Evolutionary conservation across 495 filamentous ascomycete genomes (phyloP).

Genomic region (Trichoderma virens): DNA sequence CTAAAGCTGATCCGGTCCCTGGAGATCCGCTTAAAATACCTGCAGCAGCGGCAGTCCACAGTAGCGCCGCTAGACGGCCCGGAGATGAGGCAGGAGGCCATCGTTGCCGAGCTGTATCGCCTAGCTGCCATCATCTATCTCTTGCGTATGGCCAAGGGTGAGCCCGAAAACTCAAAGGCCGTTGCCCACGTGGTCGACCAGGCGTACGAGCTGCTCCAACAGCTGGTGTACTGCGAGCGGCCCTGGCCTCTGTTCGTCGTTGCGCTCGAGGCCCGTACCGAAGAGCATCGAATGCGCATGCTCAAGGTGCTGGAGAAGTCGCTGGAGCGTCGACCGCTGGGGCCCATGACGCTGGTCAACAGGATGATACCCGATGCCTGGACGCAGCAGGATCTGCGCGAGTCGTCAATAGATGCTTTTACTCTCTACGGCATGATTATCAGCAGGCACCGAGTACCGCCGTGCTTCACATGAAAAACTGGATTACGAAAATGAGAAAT

Average conservation of each 20-base stretch:
- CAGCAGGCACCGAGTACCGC: neutral
- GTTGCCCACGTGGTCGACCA: constrained; percentile 10
- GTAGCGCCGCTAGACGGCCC: constrained; percentile 7
- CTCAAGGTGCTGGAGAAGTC: constrained; percentile 1
- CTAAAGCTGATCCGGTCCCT: constrained; percentile 2
- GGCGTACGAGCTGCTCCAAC: constrained; percentile 7
- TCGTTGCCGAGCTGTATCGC: constrained; percentile 16
- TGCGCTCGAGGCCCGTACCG: constrained; percentile 10
- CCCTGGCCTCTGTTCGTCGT: constrained; percentile 12
- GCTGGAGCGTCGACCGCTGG: neutral
- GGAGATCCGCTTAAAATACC: constrained; percentile 5
- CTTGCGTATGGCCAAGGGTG: constrained; percentile 13
- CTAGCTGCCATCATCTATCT: constrained; percentile 17
- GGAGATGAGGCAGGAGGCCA: neutral
- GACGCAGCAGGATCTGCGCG: constrained; percentile 12
- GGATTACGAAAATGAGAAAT: no score
- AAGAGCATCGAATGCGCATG: constrained; percentile 7
- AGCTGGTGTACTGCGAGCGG: constrained; percentile 9
- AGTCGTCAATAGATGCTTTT: neutral
- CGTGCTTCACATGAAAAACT: neutral
- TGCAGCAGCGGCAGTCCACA: neutral
- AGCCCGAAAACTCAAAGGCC: neutral
- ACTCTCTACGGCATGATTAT: neutral
- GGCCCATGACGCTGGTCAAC: neutral
- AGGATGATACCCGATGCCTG: constrained; percentile 11